Evolutionary conservation across 805 yeast species (phyloP), one percentile per base, ranked within the genome.

Genomic region (Cyberlindnera samutprakarnensis): DNA sequence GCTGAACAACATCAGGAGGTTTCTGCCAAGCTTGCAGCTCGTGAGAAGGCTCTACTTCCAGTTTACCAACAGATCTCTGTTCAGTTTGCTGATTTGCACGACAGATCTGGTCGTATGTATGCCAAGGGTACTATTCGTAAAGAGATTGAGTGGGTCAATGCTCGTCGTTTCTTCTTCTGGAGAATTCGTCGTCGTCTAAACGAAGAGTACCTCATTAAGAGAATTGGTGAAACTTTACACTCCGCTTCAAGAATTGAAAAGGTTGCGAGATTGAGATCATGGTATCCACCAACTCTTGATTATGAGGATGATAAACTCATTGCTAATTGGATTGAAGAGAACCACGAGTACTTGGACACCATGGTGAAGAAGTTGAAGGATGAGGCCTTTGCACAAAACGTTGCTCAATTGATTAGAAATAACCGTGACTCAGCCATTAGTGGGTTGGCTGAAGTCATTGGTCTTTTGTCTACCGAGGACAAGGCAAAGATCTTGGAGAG

Each of bases 111-210:
- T 23, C 90, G 98, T 64, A 92, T 92, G 97, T 61, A 82, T 62
- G 94, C 94, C 35, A 94, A 92, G 72, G 94, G 90, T 37, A 82
- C 80, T 37, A 86, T 92, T 50, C 72, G 81, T 47, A 80, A 82
- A 56, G 92, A 86, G 49, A 63, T 92, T 33, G 77, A 81, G 51
- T 88, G 96, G 96, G 59, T 61, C 28, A 70, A 87, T 31, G 74
- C 96, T 19, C 85, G 99, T 70, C 78, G 97, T 53, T 84, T 72
- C 77, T 92, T 92, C 78, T 92, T 85, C 92, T 92, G 98, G 98
- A 79, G 99, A 62, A 74, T 86, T 41, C 84, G 96, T 66, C 81
- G 98, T 64, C 85, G 96, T 60, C 68, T 92, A 60, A 79, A 83
- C 56, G 98, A 92, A 63, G 94, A 85, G 59, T 85, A 86, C 61